phyloP scores from a whole-genome alignment of 1,284 basidiomycete species.

The Rhodotorula sp. region DNA sequence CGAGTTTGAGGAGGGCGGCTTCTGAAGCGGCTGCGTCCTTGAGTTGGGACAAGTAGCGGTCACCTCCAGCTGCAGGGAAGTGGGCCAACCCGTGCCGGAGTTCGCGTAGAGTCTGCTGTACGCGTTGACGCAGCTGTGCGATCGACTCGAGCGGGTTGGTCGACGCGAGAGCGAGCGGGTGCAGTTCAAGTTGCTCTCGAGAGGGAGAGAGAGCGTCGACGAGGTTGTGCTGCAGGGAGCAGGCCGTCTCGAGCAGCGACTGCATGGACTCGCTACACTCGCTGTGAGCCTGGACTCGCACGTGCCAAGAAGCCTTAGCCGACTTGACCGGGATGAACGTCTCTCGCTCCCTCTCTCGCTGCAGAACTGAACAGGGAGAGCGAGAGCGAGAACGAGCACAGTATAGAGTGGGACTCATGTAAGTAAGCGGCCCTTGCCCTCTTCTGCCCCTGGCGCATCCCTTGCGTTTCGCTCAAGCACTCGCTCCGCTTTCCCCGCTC shows the following conservation, averaged over 20 bases:
- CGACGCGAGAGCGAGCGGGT: neutral
- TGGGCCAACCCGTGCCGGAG: neutral
- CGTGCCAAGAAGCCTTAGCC: too few relatives aligned
- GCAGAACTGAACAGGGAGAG: too few relatives aligned
- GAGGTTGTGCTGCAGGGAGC: neutral
- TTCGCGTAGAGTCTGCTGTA: too few relatives aligned
- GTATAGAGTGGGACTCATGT: neutral
- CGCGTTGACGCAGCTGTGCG: neutral
- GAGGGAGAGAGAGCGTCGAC: neutral
- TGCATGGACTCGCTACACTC: neutral
- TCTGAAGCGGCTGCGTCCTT: constrained; percentile 11
- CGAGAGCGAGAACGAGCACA: too few relatives aligned
- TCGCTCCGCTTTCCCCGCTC: neutral
- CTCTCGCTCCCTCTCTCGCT: too few relatives aligned
- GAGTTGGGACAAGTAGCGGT: constrained; percentile 24
- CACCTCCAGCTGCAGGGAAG: neutral
- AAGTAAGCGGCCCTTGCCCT: neutral
- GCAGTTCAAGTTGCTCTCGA: neutral
- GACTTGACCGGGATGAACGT: too few relatives aligned
- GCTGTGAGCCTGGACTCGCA: too few relatives aligned
- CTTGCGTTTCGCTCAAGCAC: neutral
- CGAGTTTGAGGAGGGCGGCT: too few relatives aligned
- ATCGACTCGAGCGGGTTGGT: neutral
- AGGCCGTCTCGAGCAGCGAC: neutral
- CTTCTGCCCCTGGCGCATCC: neutral